Evolutionary conservation across 345 rosid species (phyloP), one percentile per base, ranked within the genome.

Genomic region (Arabidopsis arenosa): DNA sequence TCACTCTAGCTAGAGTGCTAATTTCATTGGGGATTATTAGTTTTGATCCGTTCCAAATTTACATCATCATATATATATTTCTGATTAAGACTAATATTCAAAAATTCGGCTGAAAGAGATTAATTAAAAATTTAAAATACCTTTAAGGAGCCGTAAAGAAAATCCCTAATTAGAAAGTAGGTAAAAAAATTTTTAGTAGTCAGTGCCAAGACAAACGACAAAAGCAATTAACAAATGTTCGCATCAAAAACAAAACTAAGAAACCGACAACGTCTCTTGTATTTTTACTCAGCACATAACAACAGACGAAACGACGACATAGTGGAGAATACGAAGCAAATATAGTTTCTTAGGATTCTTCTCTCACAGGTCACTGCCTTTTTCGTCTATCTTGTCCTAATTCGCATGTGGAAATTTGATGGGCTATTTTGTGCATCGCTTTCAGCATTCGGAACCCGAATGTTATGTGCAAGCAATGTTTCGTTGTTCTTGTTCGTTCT

Each of bases 331-430:
- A 39, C 74, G 47, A 75, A 49, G 75, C 65, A 35, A n/a, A n/a
- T 49, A 49, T 43, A 11, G 36, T 59, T 49, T 62, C 80, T 61
- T 76, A 76, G 80, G 75, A 76, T 76, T 63, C 80, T 70, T 70
- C 66, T 53, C 57, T 8, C 28, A 56, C 9, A 11, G 13, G 70
- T 67, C 73, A 63, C 63, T 32, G 36, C 11, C 14, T 43, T 48
- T 67, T 67, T 67, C 53, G 39, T 32, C 26, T 49, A 44, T 61
- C 63, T 76, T 36, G 70, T 69, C 80, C 28, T 63, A 36, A 26
- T 45, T 15, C 21, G 56, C 80, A 76, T 76, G 70, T 69, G 70
- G 54, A 63, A 41, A 63, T 28, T 63, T 70, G 1, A 63, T 54
- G 75, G 80, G 80, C 60, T n/a, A 23, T 44, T 51, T 53, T 35